Percentiles rank a stretch among this genome's conserved stretches.
Conservation (phyloP, 805 yeast genomes). For the Saccharomyces paradoxus region DNA sequence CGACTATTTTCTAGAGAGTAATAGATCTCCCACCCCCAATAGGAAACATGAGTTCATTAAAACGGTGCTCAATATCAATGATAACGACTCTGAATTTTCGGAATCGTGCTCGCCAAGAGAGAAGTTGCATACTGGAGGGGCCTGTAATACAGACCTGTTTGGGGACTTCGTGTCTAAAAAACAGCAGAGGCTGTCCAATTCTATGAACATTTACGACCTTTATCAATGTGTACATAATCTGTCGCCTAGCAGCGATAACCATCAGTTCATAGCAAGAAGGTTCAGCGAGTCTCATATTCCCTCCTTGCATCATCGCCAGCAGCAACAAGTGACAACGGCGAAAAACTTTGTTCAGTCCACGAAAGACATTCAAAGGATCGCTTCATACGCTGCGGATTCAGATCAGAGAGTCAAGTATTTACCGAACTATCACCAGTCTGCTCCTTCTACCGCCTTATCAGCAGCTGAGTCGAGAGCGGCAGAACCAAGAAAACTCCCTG, state of each 20-base stretch:
- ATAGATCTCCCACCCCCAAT: background rate
- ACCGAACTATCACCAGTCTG: slow-evolving; percentile 14
- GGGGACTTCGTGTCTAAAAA: background rate
- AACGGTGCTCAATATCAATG: slow-evolving; percentile 8
- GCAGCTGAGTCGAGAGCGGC: background rate
- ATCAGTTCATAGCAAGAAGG: slow-evolving; percentile 1
- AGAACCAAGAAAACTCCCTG: background rate
- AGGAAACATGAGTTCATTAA: slow-evolving; percentile 3
- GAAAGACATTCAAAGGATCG: slow-evolving; percentile 3
- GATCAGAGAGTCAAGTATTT: slow-evolving; percentile 1
- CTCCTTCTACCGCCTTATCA: slow-evolving; percentile 8
- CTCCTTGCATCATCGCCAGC: background rate
- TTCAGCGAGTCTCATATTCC: slow-evolving; percentile 4
- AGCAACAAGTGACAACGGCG: background rate
- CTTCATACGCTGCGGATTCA: slow-evolving; percentile 7
- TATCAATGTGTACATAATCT: slow-evolving; percentile 11
- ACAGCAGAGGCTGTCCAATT: slow-evolving; percentile 3
- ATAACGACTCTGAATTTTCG: background rate
- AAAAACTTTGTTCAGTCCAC: background rate
- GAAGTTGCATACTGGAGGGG: background rate
- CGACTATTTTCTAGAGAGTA: background rate
- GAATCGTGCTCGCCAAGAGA: background rate
- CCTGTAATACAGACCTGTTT: background rate
- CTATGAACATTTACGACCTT: slow-evolving; percentile 11
- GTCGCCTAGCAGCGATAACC: background rate